Evolutionary conservation across 208 protist genomes (phyloP).

Genomic region (Crithidia expoeki): DNA sequence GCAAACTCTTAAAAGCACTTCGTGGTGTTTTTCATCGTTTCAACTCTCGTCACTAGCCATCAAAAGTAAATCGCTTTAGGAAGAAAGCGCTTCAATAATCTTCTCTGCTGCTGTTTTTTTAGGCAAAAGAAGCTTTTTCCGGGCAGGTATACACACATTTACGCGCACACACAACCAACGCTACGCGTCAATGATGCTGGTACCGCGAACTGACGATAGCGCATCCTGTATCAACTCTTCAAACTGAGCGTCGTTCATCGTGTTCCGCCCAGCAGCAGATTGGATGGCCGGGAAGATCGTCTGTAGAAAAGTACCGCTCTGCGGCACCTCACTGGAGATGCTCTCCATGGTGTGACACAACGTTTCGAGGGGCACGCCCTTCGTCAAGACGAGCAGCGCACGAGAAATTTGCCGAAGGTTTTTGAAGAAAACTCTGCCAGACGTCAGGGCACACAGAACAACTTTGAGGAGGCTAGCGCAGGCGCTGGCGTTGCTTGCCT

Average conservation of each 20-base stretch:
- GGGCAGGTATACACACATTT: too few relatives aligned
- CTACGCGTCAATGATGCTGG: constrained; percentile 33
- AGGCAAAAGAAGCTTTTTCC: too few relatives aligned
- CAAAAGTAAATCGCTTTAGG: too few relatives aligned
- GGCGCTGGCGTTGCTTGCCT: constrained; percentile 20
- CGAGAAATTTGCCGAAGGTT: constrained; percentile 39
- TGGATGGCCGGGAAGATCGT: constrained; percentile 32
- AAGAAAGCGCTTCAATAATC: too few relatives aligned
- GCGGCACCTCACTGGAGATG: constrained; percentile 24
- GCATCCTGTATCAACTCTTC: constrained; percentile 47
- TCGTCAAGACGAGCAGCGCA: constrained; percentile 29
- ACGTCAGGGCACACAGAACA: constrained; percentile 34
- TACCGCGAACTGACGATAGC: constrained; percentile 39
- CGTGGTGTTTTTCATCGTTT: too few relatives aligned
- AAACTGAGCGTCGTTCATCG: constrained; percentile 26
- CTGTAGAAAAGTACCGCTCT: constrained; percentile 22
- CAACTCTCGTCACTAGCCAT: too few relatives aligned
- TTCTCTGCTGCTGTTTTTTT: too few relatives aligned
- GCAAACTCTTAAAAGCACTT: too few relatives aligned
- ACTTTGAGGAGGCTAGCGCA: constrained; percentile 35
- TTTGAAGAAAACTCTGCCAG: constrained; percentile 29
- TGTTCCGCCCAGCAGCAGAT: constrained; percentile 3
- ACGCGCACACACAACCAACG: background rate
- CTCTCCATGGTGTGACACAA: constrained; percentile 21
- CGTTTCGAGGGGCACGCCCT: constrained; percentile 13